Base-by-base conservation (phyloP, 2,329 filamentous ascomycete genomes). In the Fusarium staphyleae region DNA sequence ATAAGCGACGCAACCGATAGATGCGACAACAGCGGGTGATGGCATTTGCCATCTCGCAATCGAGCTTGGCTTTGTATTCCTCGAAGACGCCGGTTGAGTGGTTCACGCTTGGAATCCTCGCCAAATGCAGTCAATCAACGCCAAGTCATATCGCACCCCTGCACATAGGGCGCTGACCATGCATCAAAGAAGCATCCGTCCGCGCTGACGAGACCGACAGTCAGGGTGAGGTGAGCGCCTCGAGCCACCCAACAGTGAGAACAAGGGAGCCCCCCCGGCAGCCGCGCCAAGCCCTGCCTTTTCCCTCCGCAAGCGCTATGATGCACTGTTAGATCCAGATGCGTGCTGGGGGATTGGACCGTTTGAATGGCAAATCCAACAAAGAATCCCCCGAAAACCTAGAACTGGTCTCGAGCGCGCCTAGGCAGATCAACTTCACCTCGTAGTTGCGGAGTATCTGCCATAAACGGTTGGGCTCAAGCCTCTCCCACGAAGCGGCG, bases 291-390 rank as follows among this genome's bases (percentile, higher is more conserved):
- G 57, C 45, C 40, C 42, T 39, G 49, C 57, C 48, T 48, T 52
- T 52, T 39, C 34, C 42, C 30, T 32, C 37, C 24, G 30, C 45
- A 54, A 55, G 49, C 42, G 39, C 57, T 55, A 40, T 56, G 51
- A 22, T 59, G 51, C 46, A 43, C 41, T 55, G n/a, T 33, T 52
- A 53, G 62, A 67, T 60, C 49, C 54, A 55, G 57, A 63, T 63
- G 49, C 43, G 28, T 45, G 62, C 65, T 62, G 62, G 61, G 52
- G 28, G 29, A 44, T 32, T 14, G 36, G 29, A 43, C 43, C 41
- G 57, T 46, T 36, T 29, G 18, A 47, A 39, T 32, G 37, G 34
- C 19, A 49, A 22, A 37, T n/a, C 29, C 40, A 14, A 13, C 33
- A 13, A 52, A 22, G 19, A 22, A 22, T 7, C 19, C 4, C 19